phyloP scores from a whole-genome alignment of 2,329 filamentous ascomycete genomes.

The Didymella arachidicola region DNA sequence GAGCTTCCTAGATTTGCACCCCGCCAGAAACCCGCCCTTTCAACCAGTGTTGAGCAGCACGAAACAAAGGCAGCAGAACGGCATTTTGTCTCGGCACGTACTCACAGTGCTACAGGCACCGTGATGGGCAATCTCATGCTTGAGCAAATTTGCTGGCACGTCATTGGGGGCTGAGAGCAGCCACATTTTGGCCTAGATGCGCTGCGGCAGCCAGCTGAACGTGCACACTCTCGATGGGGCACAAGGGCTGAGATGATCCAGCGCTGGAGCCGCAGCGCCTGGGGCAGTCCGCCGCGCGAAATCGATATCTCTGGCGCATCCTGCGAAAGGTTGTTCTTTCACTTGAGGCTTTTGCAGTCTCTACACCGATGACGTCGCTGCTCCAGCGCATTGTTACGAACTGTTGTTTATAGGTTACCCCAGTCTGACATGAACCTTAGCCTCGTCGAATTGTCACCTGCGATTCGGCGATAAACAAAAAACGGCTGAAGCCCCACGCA shows the following conservation, averaged over 20 bases:
- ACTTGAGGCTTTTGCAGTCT: neutral
- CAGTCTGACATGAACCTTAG: conserved; percentile 1
- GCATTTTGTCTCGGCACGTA: neutral
- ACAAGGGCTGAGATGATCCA: conserved; percentile 16
- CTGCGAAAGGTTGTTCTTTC: neutral
- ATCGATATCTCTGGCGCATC: conserved; percentile 2
- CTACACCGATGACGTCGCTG: conserved; percentile 11
- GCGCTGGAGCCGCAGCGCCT: conserved; percentile 9
- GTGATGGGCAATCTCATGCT: neutral
- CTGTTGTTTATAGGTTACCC: conserved; percentile 10
- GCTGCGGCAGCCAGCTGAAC: conserved; percentile 14
- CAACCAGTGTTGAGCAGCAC: neutral
- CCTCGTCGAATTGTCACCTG: neutral
- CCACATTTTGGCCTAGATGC: conserved; percentile 11
- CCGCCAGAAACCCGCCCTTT: neutral
- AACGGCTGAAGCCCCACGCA: conserved; percentile 16
- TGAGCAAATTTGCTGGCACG: neutral
- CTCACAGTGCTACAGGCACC: neutral
- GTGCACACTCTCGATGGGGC: conserved; percentile 7
- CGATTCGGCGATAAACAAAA: conserved; percentile 13
- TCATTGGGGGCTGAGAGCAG: conserved; percentile 11
- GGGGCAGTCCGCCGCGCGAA: conserved; percentile 5
- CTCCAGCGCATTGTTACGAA: neutral
- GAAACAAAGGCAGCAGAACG: neutral
- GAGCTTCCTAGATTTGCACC: neutral